Conservation (phyloP, 192 early-diverging fungal genomes). For the Entomortierella lignicola region DNA sequence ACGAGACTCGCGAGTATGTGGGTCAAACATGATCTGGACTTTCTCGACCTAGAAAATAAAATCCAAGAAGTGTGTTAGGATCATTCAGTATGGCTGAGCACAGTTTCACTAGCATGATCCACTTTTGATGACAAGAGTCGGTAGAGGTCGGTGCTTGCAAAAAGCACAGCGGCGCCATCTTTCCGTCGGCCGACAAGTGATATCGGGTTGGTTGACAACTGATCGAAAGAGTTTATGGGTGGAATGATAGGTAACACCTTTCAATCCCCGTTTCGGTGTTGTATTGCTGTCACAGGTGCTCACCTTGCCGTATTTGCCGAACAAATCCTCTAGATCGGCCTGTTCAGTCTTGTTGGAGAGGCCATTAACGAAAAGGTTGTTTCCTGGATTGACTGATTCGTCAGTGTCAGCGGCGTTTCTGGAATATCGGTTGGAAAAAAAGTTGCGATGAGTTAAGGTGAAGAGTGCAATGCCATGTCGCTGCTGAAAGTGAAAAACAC, state of each 20-base stretch:
- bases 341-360: conserved; percentile 69
- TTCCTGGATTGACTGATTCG: conserved; percentile 67
- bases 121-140: too few relatives aligned
- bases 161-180: too few relatives aligned
- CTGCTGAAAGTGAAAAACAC: neutral
- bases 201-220: too few relatives aligned
- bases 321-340: conserved; percentile 74
- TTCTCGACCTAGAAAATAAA: conserved; percentile 64
- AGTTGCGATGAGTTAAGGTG: conserved; percentile 12
- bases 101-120: too few relatives aligned
- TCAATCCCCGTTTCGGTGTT: neutral
- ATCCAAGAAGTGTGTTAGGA: neutral
- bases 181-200: too few relatives aligned
- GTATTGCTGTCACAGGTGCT: neutral
- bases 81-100: too few relatives aligned
- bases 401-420: conserved; percentile 36
- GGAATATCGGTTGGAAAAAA: conserved; percentile 4
- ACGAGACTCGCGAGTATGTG: conserved; percentile 84
- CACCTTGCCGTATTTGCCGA: conserved; percentile 81
- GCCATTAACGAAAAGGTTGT: conserved; percentile 83
- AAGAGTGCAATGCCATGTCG: neutral
- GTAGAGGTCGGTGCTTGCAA: too few relatives aligned
- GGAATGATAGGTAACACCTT: too few relatives aligned
- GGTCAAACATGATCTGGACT: conserved; percentile 81
- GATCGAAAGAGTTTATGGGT: too few relatives aligned